A percentile compares a stretch with the other conserved stretches of the same genome.
Evolutionary conservation across 176 grass and related monocot species (phyloP).

Genomic region (Coix lacrymajobi): DNA sequence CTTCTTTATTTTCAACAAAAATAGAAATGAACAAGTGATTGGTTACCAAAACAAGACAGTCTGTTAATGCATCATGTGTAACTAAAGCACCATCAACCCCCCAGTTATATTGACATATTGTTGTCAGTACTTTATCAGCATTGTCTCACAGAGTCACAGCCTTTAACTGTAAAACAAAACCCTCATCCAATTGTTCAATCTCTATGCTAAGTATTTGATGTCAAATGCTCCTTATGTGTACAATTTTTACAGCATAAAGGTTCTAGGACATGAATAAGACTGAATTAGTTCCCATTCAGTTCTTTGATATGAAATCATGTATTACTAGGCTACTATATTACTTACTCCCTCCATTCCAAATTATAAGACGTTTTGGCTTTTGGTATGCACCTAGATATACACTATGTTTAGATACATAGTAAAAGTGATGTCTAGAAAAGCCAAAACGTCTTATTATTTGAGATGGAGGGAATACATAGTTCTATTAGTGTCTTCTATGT

Average conservation of each 20-base stretch:
- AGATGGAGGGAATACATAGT: too few species aligned
- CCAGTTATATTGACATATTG: not conserved
- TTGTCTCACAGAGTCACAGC: not conserved
- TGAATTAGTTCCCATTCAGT: not conserved
- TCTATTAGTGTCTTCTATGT: not conserved
- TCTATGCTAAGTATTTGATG: not conserved
- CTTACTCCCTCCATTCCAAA: not conserved
- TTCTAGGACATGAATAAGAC: not conserved
- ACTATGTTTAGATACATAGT: too few species aligned
- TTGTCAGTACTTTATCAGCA: not conserved
- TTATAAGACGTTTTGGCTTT: too few species aligned
- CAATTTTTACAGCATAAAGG: not conserved
- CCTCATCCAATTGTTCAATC: not conserved
- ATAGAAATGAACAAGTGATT: not conserved
- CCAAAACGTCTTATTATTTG: too few species aligned
- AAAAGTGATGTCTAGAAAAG: too few species aligned
- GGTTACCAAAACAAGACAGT: not conserved
- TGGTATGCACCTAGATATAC: too few species aligned
- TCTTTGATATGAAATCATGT: not conserved
- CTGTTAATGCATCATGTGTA: not conserved
- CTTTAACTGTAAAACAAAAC: not conserved
- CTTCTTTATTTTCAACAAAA: constrained; percentile 4
- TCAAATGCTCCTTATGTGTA: not conserved
- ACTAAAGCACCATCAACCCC: not conserved
- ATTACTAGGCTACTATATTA: not conserved